Evolutionary conservation across 805 yeast genomes (phyloP).

Genomic region (Saccharomycopsis babjevae): DNA sequence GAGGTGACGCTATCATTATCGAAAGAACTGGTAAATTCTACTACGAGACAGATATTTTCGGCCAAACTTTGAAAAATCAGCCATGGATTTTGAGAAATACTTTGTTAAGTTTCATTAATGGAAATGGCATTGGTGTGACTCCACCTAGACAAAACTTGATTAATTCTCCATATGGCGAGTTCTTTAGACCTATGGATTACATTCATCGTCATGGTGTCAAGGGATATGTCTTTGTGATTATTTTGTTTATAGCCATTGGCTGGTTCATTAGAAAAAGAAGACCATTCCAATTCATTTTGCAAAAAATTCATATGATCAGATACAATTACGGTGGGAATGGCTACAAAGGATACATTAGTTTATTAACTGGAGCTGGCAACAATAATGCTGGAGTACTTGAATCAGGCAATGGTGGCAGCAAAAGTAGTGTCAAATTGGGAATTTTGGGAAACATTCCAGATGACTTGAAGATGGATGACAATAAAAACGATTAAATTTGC

Average conservation of each 20-base stretch:
- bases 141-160: slow-evolving; percentile 26
- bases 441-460: slow-evolving; percentile 17
- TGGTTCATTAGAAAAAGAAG: slow-evolving; percentile 6
- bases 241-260: not conserved
- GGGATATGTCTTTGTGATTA: slow-evolving; percentile 29
- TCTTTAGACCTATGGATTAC: slow-evolving; percentile 33
- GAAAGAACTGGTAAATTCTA: slow-evolving; percentile 30
- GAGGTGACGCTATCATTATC: slow-evolving; percentile 51
- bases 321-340: not conserved
- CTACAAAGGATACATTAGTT: not conserved
- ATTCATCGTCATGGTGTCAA: slow-evolving; percentile 35
- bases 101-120: slow-evolving; percentile 29
- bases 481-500: slow-evolving; percentile 1
- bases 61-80: slow-evolving; percentile 28
- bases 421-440: slow-evolving; percentile 8
- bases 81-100: slow-evolving; percentile 29
- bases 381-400: not conserved
- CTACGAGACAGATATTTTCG: slow-evolving; percentile 28
- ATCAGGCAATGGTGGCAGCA: not conserved
- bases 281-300: not conserved
- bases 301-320: not conserved
- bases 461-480: not conserved
- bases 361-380: not conserved
- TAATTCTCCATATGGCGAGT: slow-evolving; percentile 34
- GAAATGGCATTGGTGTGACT: slow-evolving; percentile 14